A percentile compares a stretch with the other conserved stretches of the same genome.
Conservation (phyloP, 2,329 filamentous ascomycete species). For the Exserohilum rostratum region DNA sequence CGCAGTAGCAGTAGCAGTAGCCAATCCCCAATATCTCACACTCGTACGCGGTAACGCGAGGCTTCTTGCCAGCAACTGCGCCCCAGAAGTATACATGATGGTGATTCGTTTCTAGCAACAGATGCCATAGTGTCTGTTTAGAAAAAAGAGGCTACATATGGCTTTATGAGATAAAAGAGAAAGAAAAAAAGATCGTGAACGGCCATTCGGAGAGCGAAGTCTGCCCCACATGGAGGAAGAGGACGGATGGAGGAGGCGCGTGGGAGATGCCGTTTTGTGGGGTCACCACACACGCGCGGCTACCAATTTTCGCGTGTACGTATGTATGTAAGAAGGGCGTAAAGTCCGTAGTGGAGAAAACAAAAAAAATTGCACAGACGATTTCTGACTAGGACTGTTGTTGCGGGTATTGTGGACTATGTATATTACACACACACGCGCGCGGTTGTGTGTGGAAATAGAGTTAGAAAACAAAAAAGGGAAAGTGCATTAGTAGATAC, state of each 20-base stretch:
- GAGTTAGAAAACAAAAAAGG: too few relatives aligned
- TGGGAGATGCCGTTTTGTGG: neutral
- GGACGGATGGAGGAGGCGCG: too few relatives aligned
- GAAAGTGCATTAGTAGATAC: too few relatives aligned
- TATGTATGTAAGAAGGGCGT: too few relatives aligned
- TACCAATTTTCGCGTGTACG: too few relatives aligned
- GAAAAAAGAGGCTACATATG: conserved; percentile 21
- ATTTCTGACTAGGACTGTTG: neutral
- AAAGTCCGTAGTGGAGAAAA: too few relatives aligned
- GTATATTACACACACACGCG: too few relatives aligned
- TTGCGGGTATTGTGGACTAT: too few relatives aligned
- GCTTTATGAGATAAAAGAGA: neutral
- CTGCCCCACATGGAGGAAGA: conserved; percentile 37
- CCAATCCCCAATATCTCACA: neutral
- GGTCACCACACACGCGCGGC: too few relatives aligned
- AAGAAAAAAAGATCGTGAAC: neutral
- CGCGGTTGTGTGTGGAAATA: too few relatives aligned
- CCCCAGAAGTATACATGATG: conserved; percentile 25
- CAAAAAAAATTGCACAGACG: conserved; percentile 26
- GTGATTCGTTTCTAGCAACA: neutral
- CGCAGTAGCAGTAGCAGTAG: conserved; percentile 1
- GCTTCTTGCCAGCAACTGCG: conserved; percentile 16
- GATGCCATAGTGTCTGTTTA: conserved; percentile 8
- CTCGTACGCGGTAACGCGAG: conserved; percentile 2
- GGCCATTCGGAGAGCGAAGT: too few relatives aligned